Base-by-base conservation (phyloP, 2,329 filamentous ascomycete genomes). In the Coccinonectria pachysandricola region DNA sequence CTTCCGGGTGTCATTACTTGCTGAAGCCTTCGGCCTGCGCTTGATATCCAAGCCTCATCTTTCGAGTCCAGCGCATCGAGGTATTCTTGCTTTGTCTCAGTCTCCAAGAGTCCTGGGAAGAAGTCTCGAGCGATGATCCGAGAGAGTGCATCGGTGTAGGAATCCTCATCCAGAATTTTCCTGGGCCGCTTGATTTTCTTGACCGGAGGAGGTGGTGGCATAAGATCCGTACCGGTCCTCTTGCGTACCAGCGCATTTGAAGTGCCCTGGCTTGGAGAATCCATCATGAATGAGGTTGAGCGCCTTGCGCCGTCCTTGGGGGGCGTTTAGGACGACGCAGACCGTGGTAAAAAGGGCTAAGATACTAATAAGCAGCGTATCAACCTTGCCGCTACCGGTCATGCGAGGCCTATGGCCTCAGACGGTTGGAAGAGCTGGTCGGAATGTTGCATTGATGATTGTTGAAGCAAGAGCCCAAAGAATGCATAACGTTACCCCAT, bases 91-190 rank as follows among this genome's bases (percentile, higher is more conserved):
- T 95, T 86, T 1, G 79, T 79, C 44, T 93, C 77, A 9, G 77
- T 78, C 52, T 96, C 86, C 4, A 87, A 62, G 1, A 98, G 66
- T 0, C 88, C 91, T 0, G 91, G 91, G 47, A 96, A 98, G 63
- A 93, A 98, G 63, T 98, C 91, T 39, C 91, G 77, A 7, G 85
- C 84, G 37, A 98, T 94, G 49, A 98, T 96, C 42, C 91, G 79
- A 1, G 87, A 94, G 15, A 98, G 66, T 1, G 83, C 81, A 31
- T 86, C 76, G 3, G 85, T 91, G 55, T 98, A 98, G 27, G 80
- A 76, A 42, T 98, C 88, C 64, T 98, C 91, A 53, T 94, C 85
- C 15, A 98, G 71, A 15, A 95, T 76, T 36, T 79, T 81, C 36
- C 79, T 76, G 0, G 91, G 91, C 27, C 91, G 73, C 57, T 95